Percentiles rank a stretch among this genome's conserved stretches.
Evolutionary conservation across 2,329 filamentous ascomycete species (phyloP).

Genomic region (Neonectria hederae): DNA sequence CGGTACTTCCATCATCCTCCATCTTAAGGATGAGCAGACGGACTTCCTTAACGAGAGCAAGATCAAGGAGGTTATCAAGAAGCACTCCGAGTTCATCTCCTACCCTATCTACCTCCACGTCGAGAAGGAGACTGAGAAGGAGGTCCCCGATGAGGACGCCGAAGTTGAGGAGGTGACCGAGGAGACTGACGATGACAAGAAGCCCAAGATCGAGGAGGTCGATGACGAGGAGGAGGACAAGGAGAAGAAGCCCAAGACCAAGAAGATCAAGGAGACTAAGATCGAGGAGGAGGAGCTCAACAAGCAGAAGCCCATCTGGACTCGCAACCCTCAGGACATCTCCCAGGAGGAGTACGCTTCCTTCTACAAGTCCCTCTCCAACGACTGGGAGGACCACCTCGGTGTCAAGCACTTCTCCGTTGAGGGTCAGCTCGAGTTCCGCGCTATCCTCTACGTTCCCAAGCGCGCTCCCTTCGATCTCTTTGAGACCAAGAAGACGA

Average conservation of each 20-base stretch:
- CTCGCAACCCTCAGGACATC: conserved; percentile 96
- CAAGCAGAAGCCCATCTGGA: conserved; percentile 99
- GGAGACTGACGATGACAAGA: conserved; percentile 88
- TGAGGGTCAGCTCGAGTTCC: conserved; percentile 99
- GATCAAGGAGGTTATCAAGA: conserved; percentile 99
- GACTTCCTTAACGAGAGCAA: conserved; percentile 99
- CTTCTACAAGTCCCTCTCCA: conserved; percentile 99
- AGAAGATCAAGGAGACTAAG: conserved; percentile 99
- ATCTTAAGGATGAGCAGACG: conserved; percentile 98
- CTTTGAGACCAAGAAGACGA: conserved; percentile 99
- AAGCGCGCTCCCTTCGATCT: conserved; percentile 99
- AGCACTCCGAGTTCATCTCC: conserved; percentile 99
- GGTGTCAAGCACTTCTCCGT: conserved; percentile 99
- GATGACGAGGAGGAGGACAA: conserved; percentile 85
- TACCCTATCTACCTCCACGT: conserved; percentile 99
- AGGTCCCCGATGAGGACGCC: conserved; percentile 95
- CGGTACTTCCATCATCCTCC: conserved; percentile 97
- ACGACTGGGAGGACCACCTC: conserved; percentile 99
- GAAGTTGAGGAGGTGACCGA: conserved; percentile 72
- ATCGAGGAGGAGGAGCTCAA: conserved; percentile 99
- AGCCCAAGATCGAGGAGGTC: conserved; percentile 94
- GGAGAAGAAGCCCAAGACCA: conserved; percentile 96
- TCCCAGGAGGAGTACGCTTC: conserved; percentile 94
- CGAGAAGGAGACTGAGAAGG: conserved; percentile 98
- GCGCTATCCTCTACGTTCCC: conserved; percentile 98